Evolutionary conservation across 768 basidiomycete species (phyloP).

Genomic region (Mycena floridula): DNA sequence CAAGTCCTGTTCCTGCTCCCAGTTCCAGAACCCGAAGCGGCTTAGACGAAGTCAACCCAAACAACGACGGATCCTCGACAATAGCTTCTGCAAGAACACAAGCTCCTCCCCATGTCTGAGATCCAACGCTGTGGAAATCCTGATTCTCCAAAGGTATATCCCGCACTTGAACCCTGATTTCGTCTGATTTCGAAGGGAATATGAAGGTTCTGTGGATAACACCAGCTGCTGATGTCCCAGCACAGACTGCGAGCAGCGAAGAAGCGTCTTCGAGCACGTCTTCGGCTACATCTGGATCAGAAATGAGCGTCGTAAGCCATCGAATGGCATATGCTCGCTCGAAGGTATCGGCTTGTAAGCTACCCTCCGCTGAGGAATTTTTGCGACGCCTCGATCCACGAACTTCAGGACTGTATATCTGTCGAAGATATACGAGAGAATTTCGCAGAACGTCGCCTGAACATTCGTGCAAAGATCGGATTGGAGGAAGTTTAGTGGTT

Average conservation of each 20-base stretch:
- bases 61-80: slow-evolving; percentile 45
- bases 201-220: slow-evolving; percentile 44
- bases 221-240: slow-evolving; percentile 61
- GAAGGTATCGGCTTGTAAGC: slow-evolving; percentile 41
- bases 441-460: slow-evolving; percentile 32
- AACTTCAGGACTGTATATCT: slow-evolving; percentile 56
- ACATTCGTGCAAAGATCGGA: slow-evolving; percentile 33
- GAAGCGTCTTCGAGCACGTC: slow-evolving; percentile 47
- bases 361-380: neutral
- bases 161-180: slow-evolving; percentile 39
- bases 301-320: slow-evolving; percentile 69
- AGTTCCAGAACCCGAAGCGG: slow-evolving; percentile 60
- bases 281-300: slow-evolving; percentile 13
- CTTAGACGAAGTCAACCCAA: slow-evolving; percentile 28
- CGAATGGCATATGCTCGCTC: slow-evolving; percentile 64
- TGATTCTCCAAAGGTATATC: slow-evolving; percentile 67
- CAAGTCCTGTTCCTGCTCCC: slow-evolving; percentile 81
- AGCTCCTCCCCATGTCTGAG: slow-evolving; percentile 87
- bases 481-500: slow-evolving; percentile 48
- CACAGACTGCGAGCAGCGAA: slow-evolving; percentile 55
- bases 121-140: slow-evolving; percentile 70
- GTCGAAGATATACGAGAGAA: slow-evolving; percentile 42
- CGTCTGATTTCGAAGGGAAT: slow-evolving; percentile 26
- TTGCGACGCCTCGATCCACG: slow-evolving; percentile 45
- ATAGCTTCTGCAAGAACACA: slow-evolving; percentile 77